Percentiles rank a stretch among this genome's conserved stretches.
phyloP scores from a whole-genome alignment of 805 yeast genomes.

The Hyphopichia homilentoma region DNA sequence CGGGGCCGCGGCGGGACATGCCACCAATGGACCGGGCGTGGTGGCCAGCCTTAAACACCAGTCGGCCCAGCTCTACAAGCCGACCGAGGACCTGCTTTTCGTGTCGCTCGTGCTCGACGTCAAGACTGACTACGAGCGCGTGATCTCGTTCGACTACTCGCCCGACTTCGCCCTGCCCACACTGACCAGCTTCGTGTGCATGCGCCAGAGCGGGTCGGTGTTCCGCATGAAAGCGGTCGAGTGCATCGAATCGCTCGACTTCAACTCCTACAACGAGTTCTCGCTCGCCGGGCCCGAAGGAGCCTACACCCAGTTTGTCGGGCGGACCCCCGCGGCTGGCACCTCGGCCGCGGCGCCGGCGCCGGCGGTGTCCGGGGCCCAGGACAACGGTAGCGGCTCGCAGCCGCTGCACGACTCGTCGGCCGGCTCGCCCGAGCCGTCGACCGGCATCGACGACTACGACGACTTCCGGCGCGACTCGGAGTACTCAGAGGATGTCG shows the following conservation, averaged over 20 bases:
- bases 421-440: conserved; percentile 8
- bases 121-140: conserved; percentile 73
- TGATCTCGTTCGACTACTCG: conserved; percentile 82
- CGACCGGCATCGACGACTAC: conserved; percentile 1
- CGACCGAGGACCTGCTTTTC: conserved; percentile 56
- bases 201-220: conserved; percentile 87
- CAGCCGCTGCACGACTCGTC: conserved; percentile 10
- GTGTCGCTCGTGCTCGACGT: conserved; percentile 74
- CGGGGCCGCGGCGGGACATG: not conserved
- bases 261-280: conserved; percentile 68
- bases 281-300: conserved; percentile 59
- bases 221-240: conserved; percentile 75
- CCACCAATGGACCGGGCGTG: conserved; percentile 3
- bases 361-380: not conserved
- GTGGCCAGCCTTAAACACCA: conserved; percentile 32
- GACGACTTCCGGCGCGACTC: conserved; percentile 14
- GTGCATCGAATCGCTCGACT: conserved; percentile 56
- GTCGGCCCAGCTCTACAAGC: conserved; percentile 32
- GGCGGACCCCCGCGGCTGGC: conserved; percentile 7
- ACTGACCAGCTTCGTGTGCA: conserved; percentile 70
- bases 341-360: conserved; percentile 7
- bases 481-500: conserved; percentile 13
- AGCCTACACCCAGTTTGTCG: conserved; percentile 39
- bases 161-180: conserved; percentile 47
- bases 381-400: not conserved